Percentiles rank a stretch among this genome's conserved stretches.
Conservation (phyloP, 495 filamentous ascomycete species). For the Penicillium manginii region DNA sequence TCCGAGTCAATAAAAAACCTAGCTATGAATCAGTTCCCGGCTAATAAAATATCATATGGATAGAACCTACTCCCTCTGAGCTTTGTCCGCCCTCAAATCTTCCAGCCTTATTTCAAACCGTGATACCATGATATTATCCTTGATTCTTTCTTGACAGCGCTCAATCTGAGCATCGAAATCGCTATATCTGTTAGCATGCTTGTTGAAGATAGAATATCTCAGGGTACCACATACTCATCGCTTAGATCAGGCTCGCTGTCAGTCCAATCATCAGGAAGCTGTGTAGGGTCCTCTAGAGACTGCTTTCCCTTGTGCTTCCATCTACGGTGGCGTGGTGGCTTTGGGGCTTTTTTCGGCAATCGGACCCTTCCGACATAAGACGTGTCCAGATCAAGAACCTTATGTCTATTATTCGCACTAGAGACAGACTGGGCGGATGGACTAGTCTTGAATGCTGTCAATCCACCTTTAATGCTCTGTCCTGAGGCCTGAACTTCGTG, state of each 20-base stretch:
- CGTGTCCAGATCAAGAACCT: not conserved
- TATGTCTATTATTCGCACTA: not conserved
- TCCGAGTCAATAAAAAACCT: not conserved
- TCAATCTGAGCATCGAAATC: slow-evolving; percentile 10
- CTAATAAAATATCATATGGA: not conserved
- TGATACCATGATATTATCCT: slow-evolving; percentile 7
- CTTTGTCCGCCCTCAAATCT: not conserved
- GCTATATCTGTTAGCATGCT: not conserved
- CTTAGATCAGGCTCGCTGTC: slow-evolving; percentile 1
- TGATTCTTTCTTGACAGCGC: slow-evolving; percentile 8
- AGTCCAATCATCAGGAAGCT: slow-evolving; percentile 4
- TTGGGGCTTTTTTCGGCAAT: not conserved
- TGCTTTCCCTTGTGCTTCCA: slow-evolving; percentile 7
- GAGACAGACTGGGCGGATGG: not conserved
- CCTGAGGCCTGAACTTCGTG: not conserved
- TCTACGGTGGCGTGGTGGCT: not conserved
- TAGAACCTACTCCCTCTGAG: not conserved
- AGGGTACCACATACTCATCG: not conserved
- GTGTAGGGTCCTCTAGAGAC: not conserved
- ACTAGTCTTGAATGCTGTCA: not conserved
- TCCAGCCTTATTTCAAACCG: not conserved
- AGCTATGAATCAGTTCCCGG: not conserved
- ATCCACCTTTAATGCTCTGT: not conserved
- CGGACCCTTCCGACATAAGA: slow-evolving; percentile 4
- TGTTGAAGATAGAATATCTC: not conserved